Conservation (phyloP, 129 eudicot genomes). For the Daucus carota region DNA sequence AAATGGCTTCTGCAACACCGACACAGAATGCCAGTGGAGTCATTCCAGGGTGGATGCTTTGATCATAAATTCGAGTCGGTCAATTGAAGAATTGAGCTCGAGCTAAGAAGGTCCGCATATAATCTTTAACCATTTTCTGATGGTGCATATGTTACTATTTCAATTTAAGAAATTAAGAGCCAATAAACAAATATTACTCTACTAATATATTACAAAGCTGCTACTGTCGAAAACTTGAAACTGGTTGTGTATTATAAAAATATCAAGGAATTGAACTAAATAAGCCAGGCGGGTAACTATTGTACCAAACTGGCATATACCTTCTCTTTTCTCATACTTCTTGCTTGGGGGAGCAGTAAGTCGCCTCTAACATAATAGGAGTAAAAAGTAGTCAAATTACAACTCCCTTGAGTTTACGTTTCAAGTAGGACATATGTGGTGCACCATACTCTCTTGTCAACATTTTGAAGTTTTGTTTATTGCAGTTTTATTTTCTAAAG, state of each 20-base stretch:
- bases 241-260: background rate
- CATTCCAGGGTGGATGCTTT: constrained; percentile 7
- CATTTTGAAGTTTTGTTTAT: no score
- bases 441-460: no score
- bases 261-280: no score
- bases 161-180: background rate
- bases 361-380: no score
- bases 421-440: no score
- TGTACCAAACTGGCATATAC: no score
- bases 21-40: background rate
- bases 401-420: no score
- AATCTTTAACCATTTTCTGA: background rate
- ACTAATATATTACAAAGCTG: background rate
- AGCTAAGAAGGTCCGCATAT: background rate
- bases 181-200: background rate
- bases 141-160: background rate
- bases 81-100: background rate
- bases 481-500: no score
- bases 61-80: background rate
- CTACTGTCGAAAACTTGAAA: background rate
- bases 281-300: no score
- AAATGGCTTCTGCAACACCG: background rate
- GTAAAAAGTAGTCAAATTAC: no score
- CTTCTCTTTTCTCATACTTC: no score
- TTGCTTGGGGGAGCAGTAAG: no score